Conservation (phyloP, 2,329 filamentous ascomycete species). For the Diaporthe helianthi region DNA sequence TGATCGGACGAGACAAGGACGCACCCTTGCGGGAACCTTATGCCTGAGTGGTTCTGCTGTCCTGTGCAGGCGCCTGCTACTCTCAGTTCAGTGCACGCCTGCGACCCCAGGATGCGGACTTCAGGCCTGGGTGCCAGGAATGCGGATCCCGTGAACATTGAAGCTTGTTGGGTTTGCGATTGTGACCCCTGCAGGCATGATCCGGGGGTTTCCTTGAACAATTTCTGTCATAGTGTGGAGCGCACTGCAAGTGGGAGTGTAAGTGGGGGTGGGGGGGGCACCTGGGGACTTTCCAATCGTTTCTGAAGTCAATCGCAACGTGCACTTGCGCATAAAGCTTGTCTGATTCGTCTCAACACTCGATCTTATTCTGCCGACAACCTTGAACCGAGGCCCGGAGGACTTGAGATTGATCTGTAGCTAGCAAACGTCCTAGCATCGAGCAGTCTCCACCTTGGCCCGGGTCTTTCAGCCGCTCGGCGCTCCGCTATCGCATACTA, state of each 20-base stretch:
- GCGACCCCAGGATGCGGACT: background rate
- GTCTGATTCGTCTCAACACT: background rate
- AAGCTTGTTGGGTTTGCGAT: conserved; percentile 7
- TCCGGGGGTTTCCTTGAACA: background rate
- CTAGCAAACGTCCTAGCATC: background rate
- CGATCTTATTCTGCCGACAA: background rate
- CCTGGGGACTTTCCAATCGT: background rate
- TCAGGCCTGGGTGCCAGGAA: background rate
- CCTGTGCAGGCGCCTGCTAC: background rate
- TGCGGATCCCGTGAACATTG: conserved; percentile 6
- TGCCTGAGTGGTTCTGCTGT: background rate
- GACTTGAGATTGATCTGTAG: no score
- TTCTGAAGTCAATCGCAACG: background rate
- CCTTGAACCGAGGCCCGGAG: conserved; percentile 6
- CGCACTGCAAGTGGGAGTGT: no score
- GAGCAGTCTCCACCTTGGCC: background rate
- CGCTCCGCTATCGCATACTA: conserved; percentile 30
- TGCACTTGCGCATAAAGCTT: background rate
- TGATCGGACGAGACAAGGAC: conserved; percentile 1
- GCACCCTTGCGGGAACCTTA: background rate
- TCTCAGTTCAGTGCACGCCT: background rate
- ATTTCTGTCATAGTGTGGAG: background rate
- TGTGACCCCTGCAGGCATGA: background rate
- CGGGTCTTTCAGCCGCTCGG: background rate
- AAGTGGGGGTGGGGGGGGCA: no score